Percentiles rank a stretch among this genome's conserved stretches.
Evolutionary conservation across 78 protist species (phyloP).

Genomic region (Dictyostelium capitatum): DNA sequence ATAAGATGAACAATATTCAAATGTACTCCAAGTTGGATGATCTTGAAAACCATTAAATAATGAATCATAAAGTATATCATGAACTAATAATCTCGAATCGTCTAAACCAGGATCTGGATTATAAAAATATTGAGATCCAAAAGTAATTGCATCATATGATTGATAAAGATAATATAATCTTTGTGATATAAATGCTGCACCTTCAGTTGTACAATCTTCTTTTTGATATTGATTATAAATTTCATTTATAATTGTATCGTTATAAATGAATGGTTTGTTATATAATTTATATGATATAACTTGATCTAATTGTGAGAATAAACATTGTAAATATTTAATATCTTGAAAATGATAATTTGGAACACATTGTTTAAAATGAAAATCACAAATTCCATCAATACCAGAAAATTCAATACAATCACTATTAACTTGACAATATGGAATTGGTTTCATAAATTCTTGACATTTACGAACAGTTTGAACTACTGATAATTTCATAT

Average conservation of each 20-base stretch:
- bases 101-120: neutral
- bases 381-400: slow-evolving; percentile 6
- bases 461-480: neutral
- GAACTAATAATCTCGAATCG: neutral
- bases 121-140: neutral
- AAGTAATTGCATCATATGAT: neutral
- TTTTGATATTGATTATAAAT: neutral
- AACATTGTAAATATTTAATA: slow-evolving; percentile 24
- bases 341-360: neutral
- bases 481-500: neutral
- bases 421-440: neutral
- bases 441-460: neutral
- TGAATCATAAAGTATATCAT: neutral
- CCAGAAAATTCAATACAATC: neutral
- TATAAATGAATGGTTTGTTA: neutral
- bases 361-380: neutral
- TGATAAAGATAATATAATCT: neutral
- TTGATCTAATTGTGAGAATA: neutral
- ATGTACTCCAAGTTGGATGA: neutral
- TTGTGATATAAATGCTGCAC: neutral
- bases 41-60: slow-evolving; percentile 10
- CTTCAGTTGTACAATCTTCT: slow-evolving; percentile 24
- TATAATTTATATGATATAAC: neutral
- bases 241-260: neutral
- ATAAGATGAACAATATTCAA: neutral